These are phyloP conservation scores for Cladosporium austrohemisphaericum DNA, from an alignment of 2,329 filamentous ascomycete species.

Conservation along the genomic window DNA sequence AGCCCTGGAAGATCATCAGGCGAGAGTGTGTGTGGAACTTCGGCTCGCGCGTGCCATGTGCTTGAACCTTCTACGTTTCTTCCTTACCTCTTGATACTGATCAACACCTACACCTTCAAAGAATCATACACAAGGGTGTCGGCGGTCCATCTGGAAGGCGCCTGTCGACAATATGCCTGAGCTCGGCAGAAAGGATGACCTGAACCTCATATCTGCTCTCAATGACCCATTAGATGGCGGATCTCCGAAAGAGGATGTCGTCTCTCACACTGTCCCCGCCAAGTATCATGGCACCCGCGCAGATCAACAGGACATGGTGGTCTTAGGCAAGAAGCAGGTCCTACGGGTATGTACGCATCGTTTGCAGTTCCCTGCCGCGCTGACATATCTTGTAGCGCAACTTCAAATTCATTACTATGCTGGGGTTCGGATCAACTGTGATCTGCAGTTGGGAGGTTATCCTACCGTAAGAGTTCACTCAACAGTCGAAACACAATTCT, in stretches of 20 bases:
- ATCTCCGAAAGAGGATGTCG: constrained; percentile 6
- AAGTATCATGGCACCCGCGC: constrained; percentile 17
- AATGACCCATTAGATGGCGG: background rate
- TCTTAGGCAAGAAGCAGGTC: constrained; percentile 14
- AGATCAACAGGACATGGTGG: constrained; percentile 15
- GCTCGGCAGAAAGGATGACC: constrained; percentile 2
- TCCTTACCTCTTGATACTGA: background rate
- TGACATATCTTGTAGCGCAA: constrained; percentile 22
- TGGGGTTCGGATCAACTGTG: constrained; percentile 30
- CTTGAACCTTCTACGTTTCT: constrained; percentile 3
- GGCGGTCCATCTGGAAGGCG: too few relatives aligned
- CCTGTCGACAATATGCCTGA: constrained; percentile 1
- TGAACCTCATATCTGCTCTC: constrained; percentile 7
- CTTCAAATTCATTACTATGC: constrained; percentile 29
- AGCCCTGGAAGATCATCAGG: constrained; percentile 3
- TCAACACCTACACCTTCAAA: background rate
- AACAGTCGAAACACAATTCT: background rate
- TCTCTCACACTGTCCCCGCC: constrained; percentile 5
- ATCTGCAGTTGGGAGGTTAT: constrained; percentile 31
- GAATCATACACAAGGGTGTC: too few relatives aligned
- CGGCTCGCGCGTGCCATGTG: constrained; percentile 14
- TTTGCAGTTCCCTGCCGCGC: background rate
- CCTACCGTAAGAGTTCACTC: constrained; percentile 15
- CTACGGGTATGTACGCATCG: constrained; percentile 1
- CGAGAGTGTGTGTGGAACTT: constrained; percentile 1